These are phyloP conservation scores for Acer negundo DNA, from an alignment of 345 rosid species.

Conservation along the genomic window DNA sequence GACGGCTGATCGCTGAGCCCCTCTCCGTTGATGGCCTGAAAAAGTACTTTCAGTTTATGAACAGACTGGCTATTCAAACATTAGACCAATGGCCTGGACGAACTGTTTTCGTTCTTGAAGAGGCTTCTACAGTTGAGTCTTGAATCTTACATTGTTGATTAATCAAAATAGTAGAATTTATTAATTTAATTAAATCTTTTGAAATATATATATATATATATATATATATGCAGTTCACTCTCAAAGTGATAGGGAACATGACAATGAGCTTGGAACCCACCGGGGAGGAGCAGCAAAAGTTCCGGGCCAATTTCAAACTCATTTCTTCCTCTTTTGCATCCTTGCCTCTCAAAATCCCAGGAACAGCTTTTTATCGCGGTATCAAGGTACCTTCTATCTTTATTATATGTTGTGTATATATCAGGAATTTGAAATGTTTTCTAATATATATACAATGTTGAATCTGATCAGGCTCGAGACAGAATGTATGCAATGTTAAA, in stretches of 20 bases:
- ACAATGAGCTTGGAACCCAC: slow-evolving; percentile 70
- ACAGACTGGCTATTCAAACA: slow-evolving; percentile 46
- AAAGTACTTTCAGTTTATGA: slow-evolving; percentile 60
- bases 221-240: slow-evolving; percentile 54
- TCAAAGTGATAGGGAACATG: slow-evolving; percentile 72
- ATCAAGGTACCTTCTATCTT: slow-evolving; percentile 39
- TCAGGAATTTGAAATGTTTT: no score
- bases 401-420: no score
- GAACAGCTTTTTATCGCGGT: slow-evolving; percentile 61
- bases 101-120: slow-evolving; percentile 54
- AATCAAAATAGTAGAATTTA: neutral
- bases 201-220: no score
- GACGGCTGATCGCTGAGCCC: slow-evolving; percentile 59
- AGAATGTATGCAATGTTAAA: slow-evolving; percentile 64
- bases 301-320: slow-evolving; percentile 59
- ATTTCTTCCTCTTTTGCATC: slow-evolving; percentile 72
- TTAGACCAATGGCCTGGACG: slow-evolving; percentile 53
- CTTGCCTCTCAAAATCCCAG: slow-evolving; percentile 64
- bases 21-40: slow-evolving; percentile 62
- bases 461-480: slow-evolving; percentile 53
- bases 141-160: slow-evolving; percentile 23
- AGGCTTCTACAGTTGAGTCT: slow-evolving; percentile 67
- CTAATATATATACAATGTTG: neutral
- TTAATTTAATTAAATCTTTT: neutral
- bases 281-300: slow-evolving; percentile 62